phyloP scores from a whole-genome alignment of 2,329 filamentous ascomycete genomes.

The Blastomyces parvus region DNA sequence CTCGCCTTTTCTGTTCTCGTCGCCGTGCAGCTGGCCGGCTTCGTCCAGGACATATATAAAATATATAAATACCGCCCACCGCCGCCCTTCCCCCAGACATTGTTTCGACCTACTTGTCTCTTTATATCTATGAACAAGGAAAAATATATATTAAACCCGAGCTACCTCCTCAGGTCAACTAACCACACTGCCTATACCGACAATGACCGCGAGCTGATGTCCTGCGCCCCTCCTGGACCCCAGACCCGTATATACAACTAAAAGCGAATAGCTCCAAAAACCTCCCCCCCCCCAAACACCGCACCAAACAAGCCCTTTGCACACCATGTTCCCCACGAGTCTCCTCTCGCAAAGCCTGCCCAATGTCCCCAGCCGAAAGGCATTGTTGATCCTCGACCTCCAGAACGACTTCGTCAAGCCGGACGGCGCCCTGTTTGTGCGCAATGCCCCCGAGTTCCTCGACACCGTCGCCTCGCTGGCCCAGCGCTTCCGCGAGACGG shows the following conservation, averaged over 20 bases:
- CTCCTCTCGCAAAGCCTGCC: slow-evolving; percentile 12
- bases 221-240: not conserved
- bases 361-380: slow-evolving; percentile 50
- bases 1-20: not conserved
- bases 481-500: slow-evolving; percentile 60
- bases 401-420: slow-evolving; percentile 79
- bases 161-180: not conserved
- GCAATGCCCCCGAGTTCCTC: slow-evolving; percentile 55
- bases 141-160: no score
- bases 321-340: slow-evolving; percentile 11
- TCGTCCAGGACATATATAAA: not conserved
- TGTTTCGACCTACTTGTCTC: no score
- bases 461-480: slow-evolving; percentile 58
- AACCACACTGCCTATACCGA: not conserved
- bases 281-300: not conserved
- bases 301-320: not conserved
- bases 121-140: no score
- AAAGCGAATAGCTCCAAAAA: not conserved
- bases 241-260: no score
- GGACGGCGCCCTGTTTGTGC: slow-evolving; percentile 58
- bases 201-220: not conserved
- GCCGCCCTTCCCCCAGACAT: not conserved
- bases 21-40: not conserved
- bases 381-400: slow-evolving; percentile 72
- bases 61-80: not conserved